These are phyloP conservation scores for Alternaria brassicae DNA, from an alignment of 2,329 filamentous ascomycete species.

Conservation along the genomic window DNA sequence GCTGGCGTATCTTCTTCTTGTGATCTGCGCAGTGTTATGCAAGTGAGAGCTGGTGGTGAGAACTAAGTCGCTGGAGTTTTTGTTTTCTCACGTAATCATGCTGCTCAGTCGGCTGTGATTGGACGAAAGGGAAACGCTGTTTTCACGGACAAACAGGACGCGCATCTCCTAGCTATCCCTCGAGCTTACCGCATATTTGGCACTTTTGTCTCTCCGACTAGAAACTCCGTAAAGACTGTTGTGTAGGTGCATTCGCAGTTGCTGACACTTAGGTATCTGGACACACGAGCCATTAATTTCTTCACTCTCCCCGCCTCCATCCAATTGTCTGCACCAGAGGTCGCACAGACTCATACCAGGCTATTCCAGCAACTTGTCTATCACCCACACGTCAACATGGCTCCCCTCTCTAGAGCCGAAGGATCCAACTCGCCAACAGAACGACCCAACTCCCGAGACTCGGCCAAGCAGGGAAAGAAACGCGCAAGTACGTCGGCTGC, in stretches of 20 bases:
- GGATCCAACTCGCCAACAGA: slow-evolving; percentile 20
- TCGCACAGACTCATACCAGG: background rate
- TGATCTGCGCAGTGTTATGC: background rate
- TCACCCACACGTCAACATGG: slow-evolving; percentile 21
- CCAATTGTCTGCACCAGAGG: background rate
- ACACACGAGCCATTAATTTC: background rate
- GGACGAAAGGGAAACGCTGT: slow-evolving; percentile 6
- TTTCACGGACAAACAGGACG: slow-evolving; percentile 18
- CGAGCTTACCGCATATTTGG: slow-evolving; percentile 2
- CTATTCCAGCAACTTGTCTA: background rate
- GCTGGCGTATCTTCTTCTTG: background rate
- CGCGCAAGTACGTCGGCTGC: slow-evolving; percentile 45
- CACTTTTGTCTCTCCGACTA: background rate
- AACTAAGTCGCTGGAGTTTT: background rate
- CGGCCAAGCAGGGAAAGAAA: slow-evolving; percentile 46
- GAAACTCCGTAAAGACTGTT: background rate
- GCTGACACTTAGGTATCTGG: slow-evolving; percentile 4
- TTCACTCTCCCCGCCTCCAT: background rate
- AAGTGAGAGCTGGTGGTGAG: background rate
- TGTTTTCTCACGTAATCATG: slow-evolving; percentile 11
- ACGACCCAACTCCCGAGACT: slow-evolving; percentile 40
- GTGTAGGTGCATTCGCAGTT: slow-evolving; percentile 5
- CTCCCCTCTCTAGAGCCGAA: slow-evolving; percentile 33
- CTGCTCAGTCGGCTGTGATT: slow-evolving; percentile 6
- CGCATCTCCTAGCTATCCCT: background rate